Conservation (phyloP, 148 eudicot genomes). For the Diospyros kaki region DNA sequence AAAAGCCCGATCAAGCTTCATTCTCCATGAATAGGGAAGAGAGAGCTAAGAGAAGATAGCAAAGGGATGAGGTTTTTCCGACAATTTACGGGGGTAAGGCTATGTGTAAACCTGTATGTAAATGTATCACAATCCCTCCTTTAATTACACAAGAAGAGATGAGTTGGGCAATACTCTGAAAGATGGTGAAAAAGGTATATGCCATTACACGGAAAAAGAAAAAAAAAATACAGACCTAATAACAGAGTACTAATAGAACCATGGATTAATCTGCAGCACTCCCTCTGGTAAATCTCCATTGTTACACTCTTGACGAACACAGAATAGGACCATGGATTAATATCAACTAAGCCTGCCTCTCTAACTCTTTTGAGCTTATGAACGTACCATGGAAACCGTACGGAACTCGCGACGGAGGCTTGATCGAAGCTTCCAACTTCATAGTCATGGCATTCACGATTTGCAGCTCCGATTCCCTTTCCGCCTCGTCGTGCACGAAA, state of each 20-base stretch:
- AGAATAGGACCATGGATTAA: background rate
- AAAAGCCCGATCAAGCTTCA: too few species aligned
- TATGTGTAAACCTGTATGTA: too few species aligned
- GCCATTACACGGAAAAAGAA: too few species aligned
- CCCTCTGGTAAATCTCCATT: constrained; percentile 63
- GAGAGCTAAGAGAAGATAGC: too few species aligned
- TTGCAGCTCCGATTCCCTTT: constrained; percentile 60
- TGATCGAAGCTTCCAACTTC: constrained; percentile 52
- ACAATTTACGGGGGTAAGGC: too few species aligned
- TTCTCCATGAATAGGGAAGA: too few species aligned
- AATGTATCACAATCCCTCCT: too few species aligned
- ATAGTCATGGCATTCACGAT: constrained; percentile 56
- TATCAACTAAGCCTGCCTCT: constrained; percentile 36
- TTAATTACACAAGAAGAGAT: too few species aligned
- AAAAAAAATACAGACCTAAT: too few species aligned
- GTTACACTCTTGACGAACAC: background rate
- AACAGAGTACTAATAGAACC: constrained; percentile 14
- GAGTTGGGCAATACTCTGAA: too few species aligned
- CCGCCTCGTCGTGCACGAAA: constrained; percentile 66
- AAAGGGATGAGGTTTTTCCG: too few species aligned
- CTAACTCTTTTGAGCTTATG: constrained; percentile 46
- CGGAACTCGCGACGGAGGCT: constrained; percentile 74
- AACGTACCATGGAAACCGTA: constrained; percentile 92
- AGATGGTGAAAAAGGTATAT: too few species aligned
- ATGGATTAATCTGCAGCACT: constrained; percentile 61